phyloP scores from a whole-genome alignment of 2,329 filamentous ascomycete genomes.

The Didymella segeticola region DNA sequence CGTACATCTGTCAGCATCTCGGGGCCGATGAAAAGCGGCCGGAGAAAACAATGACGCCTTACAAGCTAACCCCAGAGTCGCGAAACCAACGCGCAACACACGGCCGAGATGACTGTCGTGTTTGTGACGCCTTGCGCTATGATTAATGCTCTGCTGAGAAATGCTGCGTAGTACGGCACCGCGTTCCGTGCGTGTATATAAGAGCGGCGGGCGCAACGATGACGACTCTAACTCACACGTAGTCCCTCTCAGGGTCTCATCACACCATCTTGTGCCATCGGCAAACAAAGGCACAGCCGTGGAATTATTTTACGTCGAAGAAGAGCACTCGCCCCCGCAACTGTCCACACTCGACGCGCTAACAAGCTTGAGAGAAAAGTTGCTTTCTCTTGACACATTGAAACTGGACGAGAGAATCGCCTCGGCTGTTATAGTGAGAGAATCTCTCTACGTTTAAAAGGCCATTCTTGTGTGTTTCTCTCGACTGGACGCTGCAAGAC shows the following conservation, averaged over 20 bases:
- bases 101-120: constrained; percentile 19
- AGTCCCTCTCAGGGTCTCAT: constrained; percentile 3
- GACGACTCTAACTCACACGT: neutral
- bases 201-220: constrained; percentile 10
- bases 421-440: constrained; percentile 6
- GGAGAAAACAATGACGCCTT: constrained; percentile 43
- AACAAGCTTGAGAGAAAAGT: constrained; percentile 23
- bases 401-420: constrained; percentile 14
- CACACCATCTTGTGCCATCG: constrained; percentile 33
- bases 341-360: constrained; percentile 20
- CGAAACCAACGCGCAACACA: constrained; percentile 28
- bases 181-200: constrained; percentile 18
- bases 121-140: constrained; percentile 17
- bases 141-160: constrained; percentile 37
- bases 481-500: neutral
- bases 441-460: neutral
- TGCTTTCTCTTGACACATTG: constrained; percentile 17
- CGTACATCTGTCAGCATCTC: constrained; percentile 30
- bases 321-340: constrained; percentile 21
- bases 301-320: constrained; percentile 11
- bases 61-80: constrained; percentile 31
- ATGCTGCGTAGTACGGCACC: constrained; percentile 20
- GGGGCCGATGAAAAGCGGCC: constrained; percentile 43
- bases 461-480: too few species aligned
- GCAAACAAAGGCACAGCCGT: constrained; percentile 26